A percentile compares a stretch with the other conserved stretches of the same genome.
Conservation (phyloP, 1,139 yeast species). For the Schwanniomyces etchellsii region DNA sequence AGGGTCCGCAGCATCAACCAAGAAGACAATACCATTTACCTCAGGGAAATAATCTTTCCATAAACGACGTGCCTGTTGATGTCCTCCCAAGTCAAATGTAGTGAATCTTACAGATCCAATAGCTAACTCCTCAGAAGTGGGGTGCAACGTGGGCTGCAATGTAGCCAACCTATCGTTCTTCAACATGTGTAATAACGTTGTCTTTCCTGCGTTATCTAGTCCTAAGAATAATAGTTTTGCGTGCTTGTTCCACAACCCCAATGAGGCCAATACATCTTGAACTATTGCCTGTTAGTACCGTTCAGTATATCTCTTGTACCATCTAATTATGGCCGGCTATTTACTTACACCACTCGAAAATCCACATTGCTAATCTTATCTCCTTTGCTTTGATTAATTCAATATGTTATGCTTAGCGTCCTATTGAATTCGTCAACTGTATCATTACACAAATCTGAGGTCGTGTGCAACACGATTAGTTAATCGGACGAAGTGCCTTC, state of each 20-base stretch:
- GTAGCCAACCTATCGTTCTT: conserved; percentile 97
- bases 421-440: too few species aligned
- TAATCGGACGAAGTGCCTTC: too few species aligned
- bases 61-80: conserved; percentile 95
- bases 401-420: too few species aligned
- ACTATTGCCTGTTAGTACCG: conserved; percentile 29
- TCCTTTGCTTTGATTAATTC: conserved; percentile 1
- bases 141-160: conserved; percentile 96
- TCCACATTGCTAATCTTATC: conserved; percentile 23
- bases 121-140: conserved; percentile 96
- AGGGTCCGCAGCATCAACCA: conserved; percentile 96
- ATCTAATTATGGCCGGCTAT: background rate
- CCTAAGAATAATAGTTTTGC: conserved; percentile 95
- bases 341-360: conserved; percentile 42
- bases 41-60: conserved; percentile 99
- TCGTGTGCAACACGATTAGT: too few species aligned
- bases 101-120: conserved; percentile 96
- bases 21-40: conserved; percentile 93
- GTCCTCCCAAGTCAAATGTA: conserved; percentile 98
- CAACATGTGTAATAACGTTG: conserved; percentile 93
- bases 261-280: conserved; percentile 88
- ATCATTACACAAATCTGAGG: too few species aligned
- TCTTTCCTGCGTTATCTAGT: conserved; percentile 97
- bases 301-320: background rate
- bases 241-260: conserved; percentile 96